Evolutionary conservation across 352 stramenopile species (phyloP).

Genomic region (Phytopythium oedochilum): DNA sequence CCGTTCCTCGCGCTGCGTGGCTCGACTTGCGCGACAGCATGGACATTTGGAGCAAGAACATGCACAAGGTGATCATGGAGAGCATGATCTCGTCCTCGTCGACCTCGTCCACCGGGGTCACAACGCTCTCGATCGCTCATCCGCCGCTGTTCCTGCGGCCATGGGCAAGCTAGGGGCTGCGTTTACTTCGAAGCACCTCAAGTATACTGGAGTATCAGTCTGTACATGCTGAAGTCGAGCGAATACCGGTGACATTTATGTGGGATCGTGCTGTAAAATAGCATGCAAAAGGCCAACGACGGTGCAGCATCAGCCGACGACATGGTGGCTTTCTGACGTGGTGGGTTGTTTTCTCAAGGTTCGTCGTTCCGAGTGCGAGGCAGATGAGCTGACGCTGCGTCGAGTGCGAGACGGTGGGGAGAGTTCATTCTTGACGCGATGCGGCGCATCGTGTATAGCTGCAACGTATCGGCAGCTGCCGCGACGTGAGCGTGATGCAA

Average conservation of each 20-base stretch:
- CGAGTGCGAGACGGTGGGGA: conserved; percentile 7
- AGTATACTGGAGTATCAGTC: too few relatives aligned
- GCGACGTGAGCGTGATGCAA: background rate
- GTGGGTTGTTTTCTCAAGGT: conserved; percentile 12
- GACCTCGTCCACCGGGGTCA: background rate
- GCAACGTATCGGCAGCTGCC: background rate
- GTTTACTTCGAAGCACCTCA: too few relatives aligned
- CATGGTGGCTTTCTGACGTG: conserved; percentile 13
- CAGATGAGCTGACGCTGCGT: conserved; percentile 1
- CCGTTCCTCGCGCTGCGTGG: conserved; percentile 16
- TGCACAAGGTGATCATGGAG: conserved; percentile 33
- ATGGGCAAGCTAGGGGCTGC: too few relatives aligned
- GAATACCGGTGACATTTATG: too few relatives aligned
- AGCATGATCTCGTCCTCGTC: conserved; percentile 3
- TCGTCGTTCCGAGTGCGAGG: conserved; percentile 5
- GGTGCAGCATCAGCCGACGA: background rate
- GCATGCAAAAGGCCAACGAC: background rate
- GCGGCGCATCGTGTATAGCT: conserved; percentile 3
- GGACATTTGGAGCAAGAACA: conserved; percentile 34
- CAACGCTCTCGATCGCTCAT: background rate
- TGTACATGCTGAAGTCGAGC: too few relatives aligned
- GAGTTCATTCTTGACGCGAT: conserved; percentile 5
- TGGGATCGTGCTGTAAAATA: conserved; percentile 1
- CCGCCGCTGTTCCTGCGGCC: too few relatives aligned
- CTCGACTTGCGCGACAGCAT: conserved; percentile 33